Evolutionary conservation across 257 asterid species (phyloP).

Genomic region (Nicotiana tomentosiformis): DNA sequence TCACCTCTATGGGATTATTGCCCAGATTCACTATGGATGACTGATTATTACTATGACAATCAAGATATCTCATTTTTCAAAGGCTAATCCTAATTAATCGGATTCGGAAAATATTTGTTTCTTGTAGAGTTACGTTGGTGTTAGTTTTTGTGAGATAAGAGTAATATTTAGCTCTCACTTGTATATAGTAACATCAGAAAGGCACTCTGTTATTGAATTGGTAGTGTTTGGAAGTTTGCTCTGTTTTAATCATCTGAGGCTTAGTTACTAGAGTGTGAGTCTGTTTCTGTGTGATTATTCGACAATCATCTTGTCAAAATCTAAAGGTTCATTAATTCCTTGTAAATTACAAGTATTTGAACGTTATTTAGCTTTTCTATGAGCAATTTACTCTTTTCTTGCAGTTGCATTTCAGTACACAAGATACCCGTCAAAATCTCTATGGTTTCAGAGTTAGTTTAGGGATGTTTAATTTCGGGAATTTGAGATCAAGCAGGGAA

Average conservation of each 20-base stretch:
- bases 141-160: background rate
- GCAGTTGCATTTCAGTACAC: background rate
- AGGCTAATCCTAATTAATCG: background rate
- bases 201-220: background rate
- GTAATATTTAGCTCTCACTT: background rate
- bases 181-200: background rate
- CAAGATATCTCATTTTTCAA: slow-evolving; percentile 5
- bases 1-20: slow-evolving; percentile 58
- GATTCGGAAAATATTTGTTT: background rate
- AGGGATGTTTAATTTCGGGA: background rate
- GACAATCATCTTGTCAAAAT: background rate
- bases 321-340: background rate
- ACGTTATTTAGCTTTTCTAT: background rate
- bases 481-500: background rate
- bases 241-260: background rate
- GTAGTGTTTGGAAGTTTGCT: background rate
- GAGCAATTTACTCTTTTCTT: background rate
- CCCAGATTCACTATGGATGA: slow-evolving; percentile 43
- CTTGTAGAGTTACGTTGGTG: background rate
- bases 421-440: too few relatives aligned
- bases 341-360: background rate
- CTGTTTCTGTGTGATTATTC: background rate
- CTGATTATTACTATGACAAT: slow-evolving; percentile 3
- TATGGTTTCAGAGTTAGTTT: background rate
- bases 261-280: background rate